Conservation (phyloP, 306 rosid species). For the Inga oerstediana region DNA sequence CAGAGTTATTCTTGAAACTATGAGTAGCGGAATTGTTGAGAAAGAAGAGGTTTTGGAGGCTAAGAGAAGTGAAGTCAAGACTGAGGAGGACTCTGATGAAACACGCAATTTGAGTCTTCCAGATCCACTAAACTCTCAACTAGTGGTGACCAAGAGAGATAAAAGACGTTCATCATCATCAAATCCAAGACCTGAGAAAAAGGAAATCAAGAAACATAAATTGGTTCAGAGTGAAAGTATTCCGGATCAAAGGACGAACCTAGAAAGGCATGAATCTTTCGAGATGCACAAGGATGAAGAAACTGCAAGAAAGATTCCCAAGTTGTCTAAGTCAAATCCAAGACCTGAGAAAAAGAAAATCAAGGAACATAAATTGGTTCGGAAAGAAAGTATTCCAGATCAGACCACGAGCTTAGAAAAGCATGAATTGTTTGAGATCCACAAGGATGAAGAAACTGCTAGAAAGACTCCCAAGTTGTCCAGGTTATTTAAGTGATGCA, state of each 20-base stretch:
- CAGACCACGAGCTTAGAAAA: conserved; percentile 24
- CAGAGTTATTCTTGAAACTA: conserved; percentile 71
- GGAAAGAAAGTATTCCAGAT: conserved; percentile 32
- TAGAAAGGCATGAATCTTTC: conserved; percentile 17
- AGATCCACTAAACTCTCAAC: conserved; percentile 32
- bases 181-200: conserved; percentile 12
- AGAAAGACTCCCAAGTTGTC: conserved; percentile 24
- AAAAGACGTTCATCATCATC: conserved; percentile 29
- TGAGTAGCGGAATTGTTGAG: conserved; percentile 48
- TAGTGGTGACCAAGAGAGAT: conserved; percentile 22
- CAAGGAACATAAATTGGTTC: conserved; percentile 50
- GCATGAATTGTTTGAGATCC: conserved; percentile 22
- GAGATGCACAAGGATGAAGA: conserved; percentile 27
- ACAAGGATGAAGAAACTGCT: conserved; percentile 29
- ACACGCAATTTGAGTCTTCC: conserved; percentile 33
- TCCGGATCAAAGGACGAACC: conserved; percentile 15
- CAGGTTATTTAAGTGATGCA: conserved; percentile 28
- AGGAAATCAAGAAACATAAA: conserved; percentile 48
- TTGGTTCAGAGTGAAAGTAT: conserved; percentile 26
- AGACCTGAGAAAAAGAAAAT: conserved; percentile 29
- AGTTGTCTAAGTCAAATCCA: conserved; percentile 29
- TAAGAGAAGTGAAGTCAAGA: conserved; percentile 33
- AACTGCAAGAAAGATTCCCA: conserved; percentile 26
- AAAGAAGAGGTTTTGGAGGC: conserved; percentile 41
- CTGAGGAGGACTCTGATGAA: conserved; percentile 35